Evolutionary conservation across 345 rosid genomes (phyloP).

Genomic region (Pistacia integerrima): DNA sequence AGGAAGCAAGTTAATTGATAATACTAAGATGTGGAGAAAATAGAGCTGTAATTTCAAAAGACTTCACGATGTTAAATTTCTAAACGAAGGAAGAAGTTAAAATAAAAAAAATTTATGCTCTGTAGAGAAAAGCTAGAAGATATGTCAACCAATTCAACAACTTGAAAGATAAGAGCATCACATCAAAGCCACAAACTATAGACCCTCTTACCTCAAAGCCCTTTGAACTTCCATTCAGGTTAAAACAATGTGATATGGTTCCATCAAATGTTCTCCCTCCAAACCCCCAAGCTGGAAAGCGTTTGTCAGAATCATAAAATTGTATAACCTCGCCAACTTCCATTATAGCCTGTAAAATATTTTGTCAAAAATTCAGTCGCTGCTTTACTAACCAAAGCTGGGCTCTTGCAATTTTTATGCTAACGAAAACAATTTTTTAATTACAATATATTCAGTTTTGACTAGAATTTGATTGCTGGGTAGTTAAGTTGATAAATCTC

Average conservation of each 20-base stretch:
- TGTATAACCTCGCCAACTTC: constrained; percentile 88
- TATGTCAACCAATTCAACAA: constrained; percentile 2
- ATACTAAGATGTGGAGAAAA: too few relatives aligned
- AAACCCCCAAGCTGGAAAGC: constrained; percentile 90
- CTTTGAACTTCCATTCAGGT: constrained; percentile 62
- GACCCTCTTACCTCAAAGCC: constrained; percentile 55
- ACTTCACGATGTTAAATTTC: too few relatives aligned
- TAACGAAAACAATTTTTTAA: not conserved
- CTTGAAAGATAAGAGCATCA: not conserved
- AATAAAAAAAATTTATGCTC: too few relatives aligned
- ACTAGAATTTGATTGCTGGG: not conserved
- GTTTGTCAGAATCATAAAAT: constrained; percentile 78
- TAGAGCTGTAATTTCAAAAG: too few relatives aligned
- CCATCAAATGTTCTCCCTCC: constrained; percentile 69
- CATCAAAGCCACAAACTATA: not conserved
- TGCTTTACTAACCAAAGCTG: not conserved
- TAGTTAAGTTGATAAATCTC: not conserved
- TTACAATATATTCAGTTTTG: not conserved
- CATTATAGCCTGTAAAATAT: constrained; percentile 64
- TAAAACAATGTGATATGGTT: constrained; percentile 74
- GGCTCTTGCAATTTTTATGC: not conserved
- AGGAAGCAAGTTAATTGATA: too few relatives aligned
- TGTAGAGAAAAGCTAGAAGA: not conserved
- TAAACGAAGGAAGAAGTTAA: too few relatives aligned
- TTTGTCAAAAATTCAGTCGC: not conserved